A percentile compares a stretch with the other conserved stretches of the same genome.
Conservation (phyloP, 164 flowering plant species). For the Hamamelis virginiana region DNA sequence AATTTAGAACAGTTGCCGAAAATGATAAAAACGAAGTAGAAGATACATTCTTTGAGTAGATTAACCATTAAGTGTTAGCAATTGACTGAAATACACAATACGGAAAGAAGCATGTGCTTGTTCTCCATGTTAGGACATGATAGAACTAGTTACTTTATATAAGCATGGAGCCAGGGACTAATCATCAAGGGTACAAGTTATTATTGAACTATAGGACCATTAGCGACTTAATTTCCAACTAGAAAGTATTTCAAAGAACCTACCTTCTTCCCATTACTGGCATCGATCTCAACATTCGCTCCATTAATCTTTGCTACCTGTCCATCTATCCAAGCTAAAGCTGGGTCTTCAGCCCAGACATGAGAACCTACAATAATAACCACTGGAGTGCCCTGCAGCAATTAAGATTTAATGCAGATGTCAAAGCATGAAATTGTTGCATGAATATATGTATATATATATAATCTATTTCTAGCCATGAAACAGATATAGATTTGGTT, state of each 20-base stretch:
- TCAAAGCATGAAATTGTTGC: neutral
- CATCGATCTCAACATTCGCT: constrained; percentile 54
- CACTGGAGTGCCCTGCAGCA: constrained; percentile 77
- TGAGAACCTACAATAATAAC: constrained; percentile 88
- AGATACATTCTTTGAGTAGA: too few species aligned
- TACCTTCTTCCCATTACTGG: constrained; percentile 71
- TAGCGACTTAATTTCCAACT: neutral
- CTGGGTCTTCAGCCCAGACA: constrained; percentile 89
- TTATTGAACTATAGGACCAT: neutral
- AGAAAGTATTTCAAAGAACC: neutral
- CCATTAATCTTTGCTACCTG: constrained; percentile 66
- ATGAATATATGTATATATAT: neutral
- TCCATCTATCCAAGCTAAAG: constrained; percentile 86
- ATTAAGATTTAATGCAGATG: neutral
- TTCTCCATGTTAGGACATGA: neutral
- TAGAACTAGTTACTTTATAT: neutral
- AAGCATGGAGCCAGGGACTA: neutral
- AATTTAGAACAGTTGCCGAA: too few species aligned
- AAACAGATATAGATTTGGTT: neutral
- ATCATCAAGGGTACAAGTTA: neutral
- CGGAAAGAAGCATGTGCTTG: too few species aligned
- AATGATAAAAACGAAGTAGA: too few species aligned
- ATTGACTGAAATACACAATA: too few species aligned
- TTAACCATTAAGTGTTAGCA: too few species aligned
- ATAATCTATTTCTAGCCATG: neutral